A percentile compares a stretch with the other conserved stretches of the same genome.
Conservation (phyloP, 164 flowering plant species). For the Stephania cephalantha region DNA sequence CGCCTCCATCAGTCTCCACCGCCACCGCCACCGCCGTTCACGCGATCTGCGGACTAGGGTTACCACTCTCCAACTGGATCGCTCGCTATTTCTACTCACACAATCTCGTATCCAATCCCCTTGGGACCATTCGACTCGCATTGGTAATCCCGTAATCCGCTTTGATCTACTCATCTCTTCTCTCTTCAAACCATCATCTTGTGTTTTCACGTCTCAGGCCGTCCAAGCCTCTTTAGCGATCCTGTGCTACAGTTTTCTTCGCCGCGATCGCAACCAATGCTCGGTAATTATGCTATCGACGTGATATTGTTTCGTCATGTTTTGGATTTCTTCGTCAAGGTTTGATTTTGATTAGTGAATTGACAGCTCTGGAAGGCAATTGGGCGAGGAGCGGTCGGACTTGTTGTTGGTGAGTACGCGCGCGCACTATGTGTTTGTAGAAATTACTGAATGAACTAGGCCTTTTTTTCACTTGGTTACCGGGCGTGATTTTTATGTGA, state of each 20-base stretch:
- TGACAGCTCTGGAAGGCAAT: conserved; percentile 58
- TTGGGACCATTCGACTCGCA: conserved; percentile 38
- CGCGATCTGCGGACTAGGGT: conserved; percentile 32
- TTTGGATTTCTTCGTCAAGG: neutral
- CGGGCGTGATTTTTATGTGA: neutral
- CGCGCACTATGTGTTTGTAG: neutral
- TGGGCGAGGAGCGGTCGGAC: conserved; percentile 46
- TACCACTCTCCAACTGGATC: conserved; percentile 35
- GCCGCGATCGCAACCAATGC: conserved; percentile 42
- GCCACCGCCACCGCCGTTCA: conserved; percentile 27
- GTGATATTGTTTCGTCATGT: neutral
- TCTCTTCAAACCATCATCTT: neutral
- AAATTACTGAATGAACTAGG: neutral
- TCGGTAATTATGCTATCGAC: conserved; percentile 32
- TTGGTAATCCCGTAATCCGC: conserved; percentile 30
- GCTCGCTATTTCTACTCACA: conserved; percentile 32
- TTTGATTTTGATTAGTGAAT: conserved; percentile 6
- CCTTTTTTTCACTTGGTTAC: neutral
- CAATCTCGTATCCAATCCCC: conserved; percentile 49
- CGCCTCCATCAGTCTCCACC: conserved; percentile 3
- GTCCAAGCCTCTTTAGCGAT: conserved; percentile 43
- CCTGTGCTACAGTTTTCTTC: conserved; percentile 43
- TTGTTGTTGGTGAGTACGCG: conserved; percentile 47
- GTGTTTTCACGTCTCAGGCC: conserved; percentile 24
- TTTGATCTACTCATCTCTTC: neutral